Evolutionary conservation across 2,329 filamentous ascomycete species (phyloP).

Genomic region (Gremmenia infestans): DNA sequence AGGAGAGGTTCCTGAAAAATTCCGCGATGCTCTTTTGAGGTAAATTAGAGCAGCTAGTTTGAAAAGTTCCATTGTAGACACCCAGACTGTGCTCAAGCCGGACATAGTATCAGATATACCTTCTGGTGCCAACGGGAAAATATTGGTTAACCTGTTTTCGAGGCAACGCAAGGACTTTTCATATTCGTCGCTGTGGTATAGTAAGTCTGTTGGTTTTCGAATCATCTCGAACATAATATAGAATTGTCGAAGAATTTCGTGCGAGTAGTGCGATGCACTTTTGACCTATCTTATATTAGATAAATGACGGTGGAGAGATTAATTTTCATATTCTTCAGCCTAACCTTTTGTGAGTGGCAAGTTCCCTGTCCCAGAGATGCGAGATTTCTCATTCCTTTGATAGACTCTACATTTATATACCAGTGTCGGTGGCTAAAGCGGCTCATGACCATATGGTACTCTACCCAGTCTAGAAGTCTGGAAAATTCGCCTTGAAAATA

Average conservation of each 20-base stretch:
- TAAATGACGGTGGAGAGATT: conserved; percentile 10
- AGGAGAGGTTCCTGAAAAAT: conserved; percentile 18
- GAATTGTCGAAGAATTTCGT: conserved; percentile 21
- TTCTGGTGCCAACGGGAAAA: conserved; percentile 12
- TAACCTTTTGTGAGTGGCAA: conserved; percentile 17
- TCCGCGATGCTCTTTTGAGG: conserved; percentile 21
- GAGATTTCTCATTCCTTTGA: conserved; percentile 7
- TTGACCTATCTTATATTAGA: conserved; percentile 18
- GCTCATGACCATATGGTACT: conserved; percentile 21
- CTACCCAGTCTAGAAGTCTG: conserved; percentile 19
- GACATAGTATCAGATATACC: conserved; percentile 12
- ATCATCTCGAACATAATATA: conserved; percentile 17
- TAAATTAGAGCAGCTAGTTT: conserved; percentile 19
- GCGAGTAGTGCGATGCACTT: conserved; percentile 14
- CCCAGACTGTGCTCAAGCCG: conserved; percentile 14
- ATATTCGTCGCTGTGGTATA: conserved; percentile 23
- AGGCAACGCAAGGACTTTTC: conserved; percentile 21
- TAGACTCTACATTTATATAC: conserved; percentile 14
- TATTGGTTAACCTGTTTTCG: conserved; percentile 19
- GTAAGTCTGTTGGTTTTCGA: conserved; percentile 18
- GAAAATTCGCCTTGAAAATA: conserved; percentile 17
- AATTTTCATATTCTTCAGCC: conserved; percentile 13
- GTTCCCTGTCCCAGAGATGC: conserved; percentile 11
- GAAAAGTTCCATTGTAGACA: conserved; percentile 17
- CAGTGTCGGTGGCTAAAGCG: conserved; percentile 20